A percentile compares a stretch with the other conserved stretches of the same genome.
phyloP scores from a whole-genome alignment of 768 basidiomycete species.

The Artomyces pyxidatus region DNA sequence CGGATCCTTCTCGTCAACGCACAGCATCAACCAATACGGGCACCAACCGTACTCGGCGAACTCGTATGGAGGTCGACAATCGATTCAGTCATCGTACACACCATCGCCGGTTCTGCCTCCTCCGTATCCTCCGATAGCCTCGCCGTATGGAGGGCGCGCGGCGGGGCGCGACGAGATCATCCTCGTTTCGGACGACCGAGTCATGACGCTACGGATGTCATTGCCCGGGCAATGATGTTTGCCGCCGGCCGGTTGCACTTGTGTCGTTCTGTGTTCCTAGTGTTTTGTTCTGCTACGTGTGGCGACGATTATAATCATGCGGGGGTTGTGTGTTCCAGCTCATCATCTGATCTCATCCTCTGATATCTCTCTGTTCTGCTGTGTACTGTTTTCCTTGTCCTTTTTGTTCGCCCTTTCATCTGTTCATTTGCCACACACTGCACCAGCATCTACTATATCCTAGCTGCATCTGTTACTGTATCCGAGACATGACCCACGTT shows the following conservation, averaged over 20 bases:
- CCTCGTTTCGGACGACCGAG: constrained; percentile 83
- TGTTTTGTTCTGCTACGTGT: neutral
- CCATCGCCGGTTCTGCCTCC: constrained; percentile 29
- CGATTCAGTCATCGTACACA: constrained; percentile 2
- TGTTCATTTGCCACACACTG: constrained; percentile 14
- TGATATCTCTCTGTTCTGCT: neutral
- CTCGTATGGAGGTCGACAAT: constrained; percentile 5
- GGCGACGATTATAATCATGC: neutral
- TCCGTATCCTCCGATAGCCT: constrained; percentile 35
- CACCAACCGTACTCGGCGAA: neutral
- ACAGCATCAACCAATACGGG: constrained; percentile 3
- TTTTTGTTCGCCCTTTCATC: constrained; percentile 4
- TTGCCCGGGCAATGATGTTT: constrained; percentile 18
- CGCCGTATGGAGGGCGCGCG: constrained; percentile 34
- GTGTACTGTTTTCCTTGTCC: neutral
- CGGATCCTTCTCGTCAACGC: constrained; percentile 5
- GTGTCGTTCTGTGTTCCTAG: neutral
- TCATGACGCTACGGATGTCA: constrained; percentile 58
- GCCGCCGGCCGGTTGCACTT: too few relatives aligned
- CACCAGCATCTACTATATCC: constrained; percentile 15
- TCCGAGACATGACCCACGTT: constrained; percentile 12
- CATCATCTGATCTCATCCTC: neutral
- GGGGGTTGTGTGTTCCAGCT: neutral
- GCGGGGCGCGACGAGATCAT: constrained; percentile 76
- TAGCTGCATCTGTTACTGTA: constrained; percentile 19